A percentile compares a stretch with the other conserved stretches of the same genome.
These are phyloP conservation scores for Dactylonectria macrodidyma DNA, from an alignment of 2,329 filamentous ascomycete genomes.

Conservation along the genomic window DNA sequence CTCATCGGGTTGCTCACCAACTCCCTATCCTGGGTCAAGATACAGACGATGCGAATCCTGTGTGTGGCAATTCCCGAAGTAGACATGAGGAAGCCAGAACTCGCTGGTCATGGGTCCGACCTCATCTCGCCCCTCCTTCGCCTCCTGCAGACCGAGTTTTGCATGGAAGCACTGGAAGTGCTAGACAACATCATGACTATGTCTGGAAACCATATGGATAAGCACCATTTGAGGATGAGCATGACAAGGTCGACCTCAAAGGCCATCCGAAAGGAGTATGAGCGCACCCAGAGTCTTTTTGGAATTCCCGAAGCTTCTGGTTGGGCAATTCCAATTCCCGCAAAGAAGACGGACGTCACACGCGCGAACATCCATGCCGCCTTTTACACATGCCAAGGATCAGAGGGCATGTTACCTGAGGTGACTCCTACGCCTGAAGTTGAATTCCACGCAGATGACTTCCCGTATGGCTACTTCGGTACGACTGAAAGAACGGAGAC, in stretches of 20 bases:
- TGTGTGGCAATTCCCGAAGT: conserved; percentile 89
- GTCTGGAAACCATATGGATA: conserved; percentile 92
- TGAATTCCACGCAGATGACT: conserved; percentile 93
- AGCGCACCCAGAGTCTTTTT: conserved; percentile 93
- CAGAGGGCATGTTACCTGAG: conserved; percentile 70
- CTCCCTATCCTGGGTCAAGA: conserved; percentile 88
- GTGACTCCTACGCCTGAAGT: conserved; percentile 85
- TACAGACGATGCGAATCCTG: conserved; percentile 93
- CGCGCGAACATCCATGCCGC: conserved; percentile 94
- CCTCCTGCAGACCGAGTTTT: conserved; percentile 92
- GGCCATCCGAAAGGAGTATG: conserved; percentile 92
- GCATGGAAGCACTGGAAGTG: conserved; percentile 91
- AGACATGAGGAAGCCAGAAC: conserved; percentile 92
- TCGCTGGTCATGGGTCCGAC: conserved; percentile 92
- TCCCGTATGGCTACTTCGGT: conserved; percentile 84
- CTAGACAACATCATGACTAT: conserved; percentile 97
- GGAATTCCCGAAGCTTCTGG: conserved; percentile 96
- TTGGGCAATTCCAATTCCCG: conserved; percentile 96
- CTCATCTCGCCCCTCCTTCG: conserved; percentile 93
- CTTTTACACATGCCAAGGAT: conserved; percentile 91
- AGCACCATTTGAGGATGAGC: conserved; percentile 96
- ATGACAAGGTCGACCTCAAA: conserved; percentile 93
- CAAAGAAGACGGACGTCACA: conserved; percentile 88
- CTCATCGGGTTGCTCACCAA: conserved; percentile 94
- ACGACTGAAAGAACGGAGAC: conserved; percentile 83